Evolutionary conservation across 2,329 filamentous ascomycete species (phyloP).

Genomic region (Talaromyces sp.): DNA sequence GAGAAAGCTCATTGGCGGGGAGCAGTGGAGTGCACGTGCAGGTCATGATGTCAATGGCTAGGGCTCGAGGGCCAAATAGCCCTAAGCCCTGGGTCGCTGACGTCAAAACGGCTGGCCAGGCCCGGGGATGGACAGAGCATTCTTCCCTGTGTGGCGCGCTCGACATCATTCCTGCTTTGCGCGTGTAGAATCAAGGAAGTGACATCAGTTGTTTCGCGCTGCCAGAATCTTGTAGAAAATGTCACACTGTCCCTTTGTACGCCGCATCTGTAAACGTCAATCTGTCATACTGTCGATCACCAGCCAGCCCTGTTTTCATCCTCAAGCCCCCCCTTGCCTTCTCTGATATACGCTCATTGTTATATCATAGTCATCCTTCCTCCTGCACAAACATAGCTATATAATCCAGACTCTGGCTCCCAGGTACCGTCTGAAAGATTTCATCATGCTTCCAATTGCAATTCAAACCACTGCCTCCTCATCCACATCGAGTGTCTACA

Average conservation of each 20-base stretch:
- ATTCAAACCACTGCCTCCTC: conserved; percentile 13
- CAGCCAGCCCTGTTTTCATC: conserved; percentile 3
- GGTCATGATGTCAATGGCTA: neutral
- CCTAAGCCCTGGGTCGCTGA: conserved; percentile 8
- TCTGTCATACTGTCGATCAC: neutral
- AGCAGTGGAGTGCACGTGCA: neutral
- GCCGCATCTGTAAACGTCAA: neutral
- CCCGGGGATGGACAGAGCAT: neutral
- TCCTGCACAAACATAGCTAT: neutral
- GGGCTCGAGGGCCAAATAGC: neutral
- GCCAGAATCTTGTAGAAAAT: neutral
- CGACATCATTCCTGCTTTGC: neutral
- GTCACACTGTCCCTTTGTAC: neutral
- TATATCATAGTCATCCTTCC: neutral
- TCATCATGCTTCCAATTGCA: conserved; percentile 13
- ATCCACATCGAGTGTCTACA: neutral
- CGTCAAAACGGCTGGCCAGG: neutral
- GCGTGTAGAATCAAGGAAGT: neutral
- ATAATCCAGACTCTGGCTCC: neutral
- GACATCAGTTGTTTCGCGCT: neutral
- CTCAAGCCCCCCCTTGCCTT: neutral
- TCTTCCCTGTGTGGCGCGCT: neutral
- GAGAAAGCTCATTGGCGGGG: conserved; percentile 1
- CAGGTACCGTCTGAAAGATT: neutral
- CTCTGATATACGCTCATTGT: neutral